Evolutionary conservation across 305 asterid species (phyloP).

Genomic region (Solanum hybrid): DNA sequence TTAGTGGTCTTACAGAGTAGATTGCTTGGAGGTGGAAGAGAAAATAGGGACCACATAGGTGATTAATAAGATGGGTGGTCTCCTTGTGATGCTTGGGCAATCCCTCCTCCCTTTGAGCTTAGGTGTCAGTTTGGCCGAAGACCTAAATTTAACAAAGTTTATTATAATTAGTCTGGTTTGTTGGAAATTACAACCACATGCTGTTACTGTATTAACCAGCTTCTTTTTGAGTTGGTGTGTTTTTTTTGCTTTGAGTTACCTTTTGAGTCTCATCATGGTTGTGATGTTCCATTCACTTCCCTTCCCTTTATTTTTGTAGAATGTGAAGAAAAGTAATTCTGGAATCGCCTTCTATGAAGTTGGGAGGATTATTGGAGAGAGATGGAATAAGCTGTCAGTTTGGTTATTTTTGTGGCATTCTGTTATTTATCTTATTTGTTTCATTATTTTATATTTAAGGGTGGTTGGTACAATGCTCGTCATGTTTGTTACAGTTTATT

Average conservation of each 20-base stretch:
- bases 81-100: neutral
- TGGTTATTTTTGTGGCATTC: neutral
- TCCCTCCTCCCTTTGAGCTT: neutral
- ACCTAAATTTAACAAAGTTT: neutral
- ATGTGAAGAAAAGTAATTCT: slow-evolving; percentile 63
- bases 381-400: slow-evolving; percentile 93
- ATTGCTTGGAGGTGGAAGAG: neutral
- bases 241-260: neutral
- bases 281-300: neutral
- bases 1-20: neutral
- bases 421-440: neutral
- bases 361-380: slow-evolving; percentile 78
- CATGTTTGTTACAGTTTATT: neutral
- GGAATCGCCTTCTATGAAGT: slow-evolving; percentile 62
- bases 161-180: neutral
- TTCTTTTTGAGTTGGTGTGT: neutral
- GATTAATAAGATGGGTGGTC: neutral
- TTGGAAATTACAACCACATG: neutral
- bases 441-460: neutral
- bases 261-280: neutral
- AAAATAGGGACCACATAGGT: neutral
- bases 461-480: neutral
- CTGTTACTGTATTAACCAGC: neutral
- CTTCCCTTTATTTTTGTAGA: slow-evolving; percentile 30
- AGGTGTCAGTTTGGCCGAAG: neutral